Percentiles rank a stretch among this genome's conserved stretches.
phyloP scores from a whole-genome alignment of 768 basidiomycete genomes.

The Neoboletus magnificus region DNA sequence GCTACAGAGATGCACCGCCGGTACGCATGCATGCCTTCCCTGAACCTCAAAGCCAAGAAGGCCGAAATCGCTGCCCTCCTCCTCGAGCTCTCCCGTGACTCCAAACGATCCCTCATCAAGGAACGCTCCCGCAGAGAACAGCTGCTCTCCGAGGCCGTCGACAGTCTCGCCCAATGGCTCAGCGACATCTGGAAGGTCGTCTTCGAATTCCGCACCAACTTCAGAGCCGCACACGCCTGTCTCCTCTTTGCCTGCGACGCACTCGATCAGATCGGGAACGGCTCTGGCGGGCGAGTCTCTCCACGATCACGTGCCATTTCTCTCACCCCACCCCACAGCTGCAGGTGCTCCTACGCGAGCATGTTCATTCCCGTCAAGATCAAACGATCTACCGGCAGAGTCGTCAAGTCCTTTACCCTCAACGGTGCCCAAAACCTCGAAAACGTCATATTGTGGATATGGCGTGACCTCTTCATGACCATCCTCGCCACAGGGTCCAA shows the following conservation, averaged over 20 bases:
- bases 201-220: slow-evolving; percentile 56
- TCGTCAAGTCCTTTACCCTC: slow-evolving; percentile 48
- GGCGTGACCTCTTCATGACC: slow-evolving; percentile 64
- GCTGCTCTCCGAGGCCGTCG: slow-evolving; percentile 52
- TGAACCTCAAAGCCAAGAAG: slow-evolving; percentile 54
- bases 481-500: slow-evolving; percentile 41
- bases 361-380: slow-evolving; percentile 47
- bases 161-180: slow-evolving; percentile 56
- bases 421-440: slow-evolving; percentile 47
- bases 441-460: slow-evolving; percentile 55
- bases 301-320: slow-evolving; percentile 5
- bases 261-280: slow-evolving; percentile 41
- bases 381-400: slow-evolving; percentile 39
- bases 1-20: slow-evolving; percentile 39
- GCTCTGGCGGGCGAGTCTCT: slow-evolving; percentile 35
- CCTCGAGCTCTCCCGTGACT: slow-evolving; percentile 50
- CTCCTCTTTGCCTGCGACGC: slow-evolving; percentile 51
- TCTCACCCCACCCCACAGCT: slow-evolving; percentile 36
- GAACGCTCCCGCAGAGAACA: slow-evolving; percentile 55
- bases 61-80: slow-evolving; percentile 52
- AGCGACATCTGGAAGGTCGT: slow-evolving; percentile 61
- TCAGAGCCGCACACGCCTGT: slow-evolving; percentile 50
- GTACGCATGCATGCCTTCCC: slow-evolving; percentile 41
- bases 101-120: slow-evolving; percentile 49
- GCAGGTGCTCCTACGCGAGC: slow-evolving; percentile 50